phyloP scores from a whole-genome alignment of 2,329 filamentous ascomycete species.

The Colletotrichum simmondsii region DNA sequence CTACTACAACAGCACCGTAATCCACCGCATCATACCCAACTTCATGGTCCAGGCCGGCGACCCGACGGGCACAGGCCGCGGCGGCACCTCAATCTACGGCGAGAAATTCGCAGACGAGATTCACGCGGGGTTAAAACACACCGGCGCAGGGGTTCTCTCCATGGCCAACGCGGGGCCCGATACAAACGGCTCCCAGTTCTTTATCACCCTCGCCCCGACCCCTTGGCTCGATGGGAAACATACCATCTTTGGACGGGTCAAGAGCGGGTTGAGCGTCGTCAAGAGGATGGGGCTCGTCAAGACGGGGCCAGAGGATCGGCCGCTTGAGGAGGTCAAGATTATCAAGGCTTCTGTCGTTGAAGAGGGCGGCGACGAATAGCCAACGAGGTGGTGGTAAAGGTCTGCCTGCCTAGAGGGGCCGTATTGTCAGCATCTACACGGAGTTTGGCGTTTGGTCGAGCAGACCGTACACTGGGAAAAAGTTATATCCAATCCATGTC shows the following conservation, averaged over 20 bases:
- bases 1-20: conserved; percentile 88
- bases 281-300: conserved; percentile 89
- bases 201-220: conserved; percentile 92
- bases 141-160: conserved; percentile 89
- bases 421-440: conserved; percentile 16
- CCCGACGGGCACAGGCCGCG: conserved; percentile 91
- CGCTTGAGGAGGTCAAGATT: conserved; percentile 85
- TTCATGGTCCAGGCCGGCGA: conserved; percentile 98
- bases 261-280: conserved; percentile 83
- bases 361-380: conserved; percentile 53
- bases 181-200: conserved; percentile 96
- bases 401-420: background rate
- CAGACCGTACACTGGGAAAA: background rate
- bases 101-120: conserved; percentile 97
- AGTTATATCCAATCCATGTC: background rate
- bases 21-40: conserved; percentile 94
- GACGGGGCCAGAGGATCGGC: conserved; percentile 83
- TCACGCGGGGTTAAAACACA: conserved; percentile 81
- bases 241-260: conserved; percentile 94
- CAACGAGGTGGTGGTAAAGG: background rate
- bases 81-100: conserved; percentile 90
- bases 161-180: conserved; percentile 97
- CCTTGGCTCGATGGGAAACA: conserved; percentile 98
- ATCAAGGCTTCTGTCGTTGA: conserved; percentile 77
- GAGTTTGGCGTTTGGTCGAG: conserved; percentile 27